Percentiles rank a stretch among this genome's conserved stretches.
phyloP scores from a whole-genome alignment of 208 protist species.

The Leishmania aethiopica region DNA sequence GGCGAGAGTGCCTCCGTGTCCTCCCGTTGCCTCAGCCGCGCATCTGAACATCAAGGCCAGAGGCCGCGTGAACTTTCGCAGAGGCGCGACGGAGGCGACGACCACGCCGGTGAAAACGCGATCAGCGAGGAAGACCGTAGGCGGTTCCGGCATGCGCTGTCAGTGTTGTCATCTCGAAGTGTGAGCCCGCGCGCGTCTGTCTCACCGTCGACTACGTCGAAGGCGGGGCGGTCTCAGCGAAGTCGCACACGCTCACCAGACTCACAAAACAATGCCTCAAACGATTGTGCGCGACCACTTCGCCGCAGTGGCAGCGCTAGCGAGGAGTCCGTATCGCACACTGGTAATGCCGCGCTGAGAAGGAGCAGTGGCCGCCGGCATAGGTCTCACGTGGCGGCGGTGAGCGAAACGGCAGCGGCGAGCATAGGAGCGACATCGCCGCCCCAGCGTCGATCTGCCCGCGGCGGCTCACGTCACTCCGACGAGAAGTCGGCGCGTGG shows the following conservation, averaged over 20 bases:
- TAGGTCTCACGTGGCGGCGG: neutral
- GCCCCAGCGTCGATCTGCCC: neutral
- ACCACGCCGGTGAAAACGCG: neutral
- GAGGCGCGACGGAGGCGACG: neutral
- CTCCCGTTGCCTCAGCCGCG: neutral
- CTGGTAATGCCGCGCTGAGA: neutral
- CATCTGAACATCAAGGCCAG: neutral
- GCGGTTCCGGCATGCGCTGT: slow-evolving; percentile 49
- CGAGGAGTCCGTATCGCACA: neutral
- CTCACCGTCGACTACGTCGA: slow-evolving; percentile 8
- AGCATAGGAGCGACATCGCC: neutral
- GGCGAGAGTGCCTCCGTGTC: neutral
- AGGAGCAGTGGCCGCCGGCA: neutral
- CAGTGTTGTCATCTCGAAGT: slow-evolving; percentile 36
- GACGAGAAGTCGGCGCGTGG: neutral
- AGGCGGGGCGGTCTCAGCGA: neutral
- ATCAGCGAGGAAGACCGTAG: slow-evolving; percentile 21
- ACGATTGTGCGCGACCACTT: neutral
- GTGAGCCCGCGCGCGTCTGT: slow-evolving; percentile 41
- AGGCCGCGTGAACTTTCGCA: neutral
- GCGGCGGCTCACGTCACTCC: neutral
- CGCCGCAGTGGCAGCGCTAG: neutral
- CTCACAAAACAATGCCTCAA: neutral
- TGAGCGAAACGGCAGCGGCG: neutral
- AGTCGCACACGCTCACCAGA: neutral